Percentiles rank a stretch among this genome's conserved stretches.
phyloP scores from a whole-genome alignment of 768 basidiomycete species.

The Termitomyces sp. region DNA sequence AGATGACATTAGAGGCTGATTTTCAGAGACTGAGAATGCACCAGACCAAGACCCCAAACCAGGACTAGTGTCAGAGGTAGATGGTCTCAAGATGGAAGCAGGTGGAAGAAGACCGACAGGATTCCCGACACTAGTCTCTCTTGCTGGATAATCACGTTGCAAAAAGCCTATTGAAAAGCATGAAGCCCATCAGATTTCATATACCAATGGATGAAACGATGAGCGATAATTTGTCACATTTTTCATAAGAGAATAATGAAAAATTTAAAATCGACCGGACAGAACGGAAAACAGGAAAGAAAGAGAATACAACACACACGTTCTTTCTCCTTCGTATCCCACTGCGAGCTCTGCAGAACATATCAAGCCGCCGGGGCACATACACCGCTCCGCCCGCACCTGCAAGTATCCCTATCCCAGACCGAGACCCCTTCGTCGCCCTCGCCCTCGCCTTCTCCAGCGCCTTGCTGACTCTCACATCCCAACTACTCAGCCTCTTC shows the following conservation, averaged over 20 bases:
- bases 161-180: neutral
- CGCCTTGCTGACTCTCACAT: conserved; percentile 10
- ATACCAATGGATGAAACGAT: no score
- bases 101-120: neutral
- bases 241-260: no score
- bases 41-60: neutral
- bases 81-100: neutral
- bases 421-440: neutral
- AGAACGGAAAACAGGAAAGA: neutral
- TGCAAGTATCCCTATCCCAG: no score
- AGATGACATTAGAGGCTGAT: neutral
- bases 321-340: neutral
- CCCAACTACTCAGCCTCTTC: conserved; percentile 6
- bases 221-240: no score
- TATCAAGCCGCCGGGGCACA: conserved; percentile 1
- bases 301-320: neutral
- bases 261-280: no score
- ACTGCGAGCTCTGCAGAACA: conserved; percentile 3
- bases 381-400: neutral
- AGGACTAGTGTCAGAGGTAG: neutral
- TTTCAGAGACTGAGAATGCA: neutral
- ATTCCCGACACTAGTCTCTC: neutral
- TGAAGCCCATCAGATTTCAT: neutral
- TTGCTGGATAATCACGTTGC: neutral
- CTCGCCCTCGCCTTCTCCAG: conserved; percentile 6